Evolutionary conservation across 345 rosid genomes (phyloP).

Genomic region (Pugionium dolabratum): DNA sequence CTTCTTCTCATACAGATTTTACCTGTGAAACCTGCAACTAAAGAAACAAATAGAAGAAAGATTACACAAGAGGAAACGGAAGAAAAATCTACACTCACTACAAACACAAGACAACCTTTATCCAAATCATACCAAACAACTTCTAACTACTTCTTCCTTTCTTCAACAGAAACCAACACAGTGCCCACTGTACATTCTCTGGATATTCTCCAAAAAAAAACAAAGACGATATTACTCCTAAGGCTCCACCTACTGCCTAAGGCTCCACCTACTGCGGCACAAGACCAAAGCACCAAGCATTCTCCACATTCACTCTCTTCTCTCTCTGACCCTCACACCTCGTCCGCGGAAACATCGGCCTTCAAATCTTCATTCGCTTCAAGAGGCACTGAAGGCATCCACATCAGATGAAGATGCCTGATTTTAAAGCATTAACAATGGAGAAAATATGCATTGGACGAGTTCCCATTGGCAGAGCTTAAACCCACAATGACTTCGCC

Average conservation of each 20-base stretch:
- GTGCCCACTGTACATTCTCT: slow-evolving; percentile 50
- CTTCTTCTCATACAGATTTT: no score
- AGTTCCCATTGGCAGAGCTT: slow-evolving; percentile 64
- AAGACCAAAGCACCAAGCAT: slow-evolving; percentile 58
- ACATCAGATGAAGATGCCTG: slow-evolving; percentile 50
- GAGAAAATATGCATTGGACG: slow-evolving; percentile 53
- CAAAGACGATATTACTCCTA: slow-evolving; percentile 56
- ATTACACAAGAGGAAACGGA: no score
- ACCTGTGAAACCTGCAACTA: no score
- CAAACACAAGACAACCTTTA: no score
- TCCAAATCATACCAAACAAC: no score
- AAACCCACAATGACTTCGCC: slow-evolving; percentile 46
- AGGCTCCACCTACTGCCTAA: slow-evolving; percentile 63
- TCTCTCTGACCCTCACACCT: not conserved
- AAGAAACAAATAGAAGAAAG: no score
- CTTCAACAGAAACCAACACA: slow-evolving; percentile 17
- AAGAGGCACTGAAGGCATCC: slow-evolving; percentile 78
- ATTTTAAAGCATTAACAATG: slow-evolving; percentile 66
- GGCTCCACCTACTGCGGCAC: slow-evolving; percentile 63
- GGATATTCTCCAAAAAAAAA: slow-evolving; percentile 69
- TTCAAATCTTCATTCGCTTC: slow-evolving; percentile 43
- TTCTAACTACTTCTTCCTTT: no score
- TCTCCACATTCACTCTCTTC: slow-evolving; percentile 50
- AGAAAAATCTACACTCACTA: no score
- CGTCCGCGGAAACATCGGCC: not conserved